Evolutionary conservation across 192 early-diverging fungal genomes (phyloP).

Genomic region (Backusella tuberculispora): DNA sequence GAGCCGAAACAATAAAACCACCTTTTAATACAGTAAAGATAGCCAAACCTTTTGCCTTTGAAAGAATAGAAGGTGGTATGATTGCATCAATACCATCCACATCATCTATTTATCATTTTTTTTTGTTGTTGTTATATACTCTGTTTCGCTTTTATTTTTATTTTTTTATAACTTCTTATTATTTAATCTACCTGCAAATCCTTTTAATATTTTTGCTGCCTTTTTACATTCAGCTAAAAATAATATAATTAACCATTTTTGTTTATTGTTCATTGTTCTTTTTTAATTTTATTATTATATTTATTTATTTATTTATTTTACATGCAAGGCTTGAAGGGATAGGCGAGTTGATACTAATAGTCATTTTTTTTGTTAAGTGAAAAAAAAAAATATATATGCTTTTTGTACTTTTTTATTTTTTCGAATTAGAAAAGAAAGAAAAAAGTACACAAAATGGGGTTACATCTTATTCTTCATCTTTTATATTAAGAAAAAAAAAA

Average conservation of each 20-base stretch:
- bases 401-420: background rate
- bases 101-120: constrained; percentile 21
- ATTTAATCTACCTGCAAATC: constrained; percentile 27
- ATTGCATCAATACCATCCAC: constrained; percentile 63
- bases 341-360: constrained; percentile 39
- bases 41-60: constrained; percentile 87
- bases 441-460: background rate
- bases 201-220: constrained; percentile 31
- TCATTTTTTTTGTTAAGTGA: background rate
- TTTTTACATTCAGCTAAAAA: constrained; percentile 33
- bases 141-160: background rate
- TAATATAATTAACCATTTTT: background rate
- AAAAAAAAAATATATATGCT: background rate
- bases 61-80: constrained; percentile 65
- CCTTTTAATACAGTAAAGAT: constrained; percentile 93
- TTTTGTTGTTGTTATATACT: background rate
- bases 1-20: constrained; percentile 89
- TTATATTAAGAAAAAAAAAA: background rate
- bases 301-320: background rate
- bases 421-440: background rate
- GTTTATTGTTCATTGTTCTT: background rate
- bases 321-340: constrained; percentile 41
- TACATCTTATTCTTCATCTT: background rate
- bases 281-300: background rate
- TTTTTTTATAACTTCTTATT: background rate